Evolutionary conservation across 345 rosid genomes (phyloP), one percentile per base, ranked within the genome.

Genomic region (Aquilaria malaccensis): DNA sequence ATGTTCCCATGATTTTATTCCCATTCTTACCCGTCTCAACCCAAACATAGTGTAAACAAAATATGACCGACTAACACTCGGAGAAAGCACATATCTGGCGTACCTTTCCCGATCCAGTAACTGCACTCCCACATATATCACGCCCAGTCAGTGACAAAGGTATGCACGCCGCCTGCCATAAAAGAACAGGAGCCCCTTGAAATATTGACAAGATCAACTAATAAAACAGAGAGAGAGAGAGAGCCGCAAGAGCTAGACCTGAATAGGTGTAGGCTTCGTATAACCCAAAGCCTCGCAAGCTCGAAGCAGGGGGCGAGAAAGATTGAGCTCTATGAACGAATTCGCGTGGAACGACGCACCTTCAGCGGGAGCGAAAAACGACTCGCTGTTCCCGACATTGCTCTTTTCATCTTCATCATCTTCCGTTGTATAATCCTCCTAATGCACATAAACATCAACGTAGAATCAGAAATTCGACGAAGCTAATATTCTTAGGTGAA

Each of bases 21-120:
- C 22, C 22, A 22, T 22, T 22, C 22, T 22, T 22, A 22, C 22
- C 22, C 43, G 9, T 37, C 43, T 37, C 43, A 50, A 9, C 10
- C 46, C 37, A 29, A 37, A 37, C 43, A 37, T 37, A 9, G 43
- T 3, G 12, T n/a, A 15, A 55, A 29, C 3, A 31, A 33, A 33
- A 45, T 7, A 62, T 3, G 0, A 7, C 5, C 7, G 1, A 57
- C 37, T 31, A 10, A 50, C 0, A 55, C 30, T 9, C 3, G 51
- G 49, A 45, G 6, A 48, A 49, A 64, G 13, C 33, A 37, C 43
- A 37, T 37, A n/a, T 45, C 33, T 31, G 12, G 6, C 65, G 12
- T 67, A 94, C 99, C 97, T 94, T 90, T 15, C 99, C 99, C 5
- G 99, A 94, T 64, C 99, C 99, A 69, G 99, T 94, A 59, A 94